A percentile compares a stretch with the other conserved stretches of the same genome.
Evolutionary conservation across 305 asterid genomes (phyloP).

Genomic region (Rubia tinctorum): DNA sequence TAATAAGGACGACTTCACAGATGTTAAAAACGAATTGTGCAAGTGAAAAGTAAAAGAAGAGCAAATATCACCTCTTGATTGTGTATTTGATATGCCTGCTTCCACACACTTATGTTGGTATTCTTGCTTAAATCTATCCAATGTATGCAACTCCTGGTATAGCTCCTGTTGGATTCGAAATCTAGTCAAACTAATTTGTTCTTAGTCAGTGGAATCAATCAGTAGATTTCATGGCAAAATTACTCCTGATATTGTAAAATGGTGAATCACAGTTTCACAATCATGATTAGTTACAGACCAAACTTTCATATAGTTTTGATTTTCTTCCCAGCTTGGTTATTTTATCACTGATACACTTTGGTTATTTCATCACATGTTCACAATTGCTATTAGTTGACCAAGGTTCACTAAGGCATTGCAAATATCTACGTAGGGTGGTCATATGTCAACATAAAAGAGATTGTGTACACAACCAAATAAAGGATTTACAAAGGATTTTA

Average conservation of each 20-base stretch:
- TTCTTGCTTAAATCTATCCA: conserved; percentile 62
- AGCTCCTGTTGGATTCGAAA: conserved; percentile 53
- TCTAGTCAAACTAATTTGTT: conserved; percentile 10
- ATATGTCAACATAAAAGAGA: not conserved
- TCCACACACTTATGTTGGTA: conserved; percentile 47
- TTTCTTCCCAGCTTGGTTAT: not conserved
- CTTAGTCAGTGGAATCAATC: not conserved
- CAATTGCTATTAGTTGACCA: not conserved
- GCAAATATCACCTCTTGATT: conserved; percentile 45
- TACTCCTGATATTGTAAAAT: not conserved
- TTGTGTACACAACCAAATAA: not conserved
- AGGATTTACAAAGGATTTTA: not conserved
- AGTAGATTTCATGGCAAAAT: not conserved
- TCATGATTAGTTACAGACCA: not conserved
- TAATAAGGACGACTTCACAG: not conserved
- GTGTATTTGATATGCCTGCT: conserved; percentile 37
- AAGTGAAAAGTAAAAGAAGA: not conserved
- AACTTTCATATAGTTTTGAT: not conserved
- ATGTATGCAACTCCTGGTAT: conserved; percentile 59
- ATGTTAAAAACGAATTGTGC: not conserved
- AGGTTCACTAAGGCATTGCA: not conserved
- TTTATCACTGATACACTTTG: not conserved
- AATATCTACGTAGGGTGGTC: not conserved
- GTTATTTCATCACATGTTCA: not conserved
- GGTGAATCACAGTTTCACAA: not conserved